Base-by-base conservation (phyloP, 2,329 filamentous ascomycete species). In the Aureobasidium namibiae region DNA sequence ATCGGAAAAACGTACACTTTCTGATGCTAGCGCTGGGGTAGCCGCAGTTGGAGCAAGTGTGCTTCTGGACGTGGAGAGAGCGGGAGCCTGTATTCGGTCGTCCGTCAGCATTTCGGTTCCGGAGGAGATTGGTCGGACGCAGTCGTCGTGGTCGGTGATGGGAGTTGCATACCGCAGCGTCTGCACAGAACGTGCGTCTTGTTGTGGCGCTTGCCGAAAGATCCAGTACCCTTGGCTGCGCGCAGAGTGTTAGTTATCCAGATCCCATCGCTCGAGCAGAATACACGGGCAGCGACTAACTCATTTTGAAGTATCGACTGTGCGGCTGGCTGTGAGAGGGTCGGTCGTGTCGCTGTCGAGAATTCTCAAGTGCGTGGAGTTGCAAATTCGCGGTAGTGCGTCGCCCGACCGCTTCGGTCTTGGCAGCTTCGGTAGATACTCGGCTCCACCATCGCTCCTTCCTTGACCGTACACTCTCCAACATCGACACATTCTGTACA, bases 21-120 rank as follows among this genome's bases (percentile, higher is more conserved):
- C 94, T 87, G 79, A 84, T 92, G 87, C 95, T 96, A 79, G 94
- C 94, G 76, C 91, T 82, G 76, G 94, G 94, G 82, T 96, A 99
- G 77, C 92, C 94, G 85, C 94, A 99, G 74, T 83, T 85, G 71
- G 92, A 79, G 84, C 94, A 99, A 76, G 91, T 95, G 81, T 96
- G 88, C 89, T 99, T 99, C 85, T 99, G 94, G 82, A 97, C 87
- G 88, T 99, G 94, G 80, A 96, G 87, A 74, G 94, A 96, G 77
- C 94, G 92, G 77, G 89, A 88, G 81, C 92, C 91, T 95, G 72
- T 61, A 34, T 18, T 52, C 39, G 39, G 63, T 64, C 61, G 63
- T 52, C 58, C 42, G 63, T 71, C 62, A 70, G 66, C 59, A 68
- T 63, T 61, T 56, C 56, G 65, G 61, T 7, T 26, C 53, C 39